Percentiles rank a stretch among this genome's conserved stretches.
Evolutionary conservation across 441 rosid genomes (phyloP).

Genomic region (Populus tomentosa): DNA sequence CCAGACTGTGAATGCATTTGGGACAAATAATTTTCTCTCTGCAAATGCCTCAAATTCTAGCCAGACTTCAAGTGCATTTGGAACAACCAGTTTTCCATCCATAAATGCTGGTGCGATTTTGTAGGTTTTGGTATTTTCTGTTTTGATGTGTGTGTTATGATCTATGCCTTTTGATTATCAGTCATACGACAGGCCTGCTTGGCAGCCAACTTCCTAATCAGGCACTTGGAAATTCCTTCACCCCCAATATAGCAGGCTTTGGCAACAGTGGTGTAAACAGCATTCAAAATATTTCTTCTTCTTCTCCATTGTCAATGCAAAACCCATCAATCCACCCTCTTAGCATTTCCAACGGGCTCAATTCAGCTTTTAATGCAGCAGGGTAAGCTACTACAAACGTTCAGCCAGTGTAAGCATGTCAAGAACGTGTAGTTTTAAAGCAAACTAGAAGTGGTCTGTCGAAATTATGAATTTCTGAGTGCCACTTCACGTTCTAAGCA

Average conservation of each 20-base stretch:
- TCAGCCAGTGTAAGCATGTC: slow-evolving; percentile 37
- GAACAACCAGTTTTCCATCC: slow-evolving; percentile 19
- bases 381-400: slow-evolving; percentile 26
- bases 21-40: slow-evolving; percentile 13
- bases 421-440: not conserved
- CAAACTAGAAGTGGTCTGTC: not conserved
- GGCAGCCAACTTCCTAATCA: slow-evolving; percentile 30
- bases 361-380: slow-evolving; percentile 20
- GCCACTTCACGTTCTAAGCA: not conserved
- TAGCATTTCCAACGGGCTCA: slow-evolving; percentile 5
- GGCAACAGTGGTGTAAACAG: slow-evolving; percentile 20
- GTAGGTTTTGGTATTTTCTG: not conserved
- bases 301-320: slow-evolving; percentile 23
- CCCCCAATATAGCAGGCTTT: slow-evolving; percentile 24
- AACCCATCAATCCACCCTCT: slow-evolving; percentile 25
- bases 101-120: slow-evolving; percentile 30
- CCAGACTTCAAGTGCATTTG: slow-evolving; percentile 24
- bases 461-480: not conserved
- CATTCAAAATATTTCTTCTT: slow-evolving; percentile 27
- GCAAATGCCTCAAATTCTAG: slow-evolving; percentile 23
- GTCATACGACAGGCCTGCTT: slow-evolving; percentile 28
- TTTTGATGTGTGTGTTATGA: not conserved
- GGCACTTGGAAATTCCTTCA: slow-evolving; percentile 20
- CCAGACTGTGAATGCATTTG: slow-evolving; percentile 24
- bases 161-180: slow-evolving; percentile 14